phyloP scores from a whole-genome alignment of 305 asterid genomes.

The Euphrasia arctica region DNA sequence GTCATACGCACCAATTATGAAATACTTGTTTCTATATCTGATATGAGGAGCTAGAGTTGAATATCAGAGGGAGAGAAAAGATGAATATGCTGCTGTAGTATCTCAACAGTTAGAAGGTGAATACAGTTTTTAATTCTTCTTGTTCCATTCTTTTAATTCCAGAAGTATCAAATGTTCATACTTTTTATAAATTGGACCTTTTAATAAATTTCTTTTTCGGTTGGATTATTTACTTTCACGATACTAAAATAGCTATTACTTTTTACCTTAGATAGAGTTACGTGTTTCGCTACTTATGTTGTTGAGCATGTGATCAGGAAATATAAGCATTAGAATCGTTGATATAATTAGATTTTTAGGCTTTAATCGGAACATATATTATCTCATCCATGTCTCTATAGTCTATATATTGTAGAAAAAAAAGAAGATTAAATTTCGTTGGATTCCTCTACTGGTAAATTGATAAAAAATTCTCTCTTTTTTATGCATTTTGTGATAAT shows the following conservation, averaged over 20 bases:
- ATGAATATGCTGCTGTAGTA: slow-evolving; percentile 71
- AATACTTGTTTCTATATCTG: background rate
- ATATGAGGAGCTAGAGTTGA: slow-evolving; percentile 49
- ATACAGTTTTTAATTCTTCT: slow-evolving; percentile 21
- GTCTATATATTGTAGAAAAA: background rate
- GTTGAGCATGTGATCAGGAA: background rate
- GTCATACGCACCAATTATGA: too few relatives aligned
- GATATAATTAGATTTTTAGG: background rate
- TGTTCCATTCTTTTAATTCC: slow-evolving; percentile 10
- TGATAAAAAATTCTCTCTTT: slow-evolving; percentile 8
- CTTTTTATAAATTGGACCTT: slow-evolving; percentile 12
- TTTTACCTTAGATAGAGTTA: background rate
- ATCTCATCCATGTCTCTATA: background rate
- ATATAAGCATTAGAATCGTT: background rate
- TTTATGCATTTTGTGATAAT: slow-evolving; percentile 2
- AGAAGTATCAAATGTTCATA: background rate
- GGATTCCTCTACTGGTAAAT: background rate
- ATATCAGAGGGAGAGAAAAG: slow-evolving; percentile 63
- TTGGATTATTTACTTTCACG: background rate
- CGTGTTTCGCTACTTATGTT: background rate
- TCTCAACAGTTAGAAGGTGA: slow-evolving; percentile 80
- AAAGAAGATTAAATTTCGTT: background rate
- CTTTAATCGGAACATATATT: background rate
- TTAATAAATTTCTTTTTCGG: background rate
- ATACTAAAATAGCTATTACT: background rate